Conservation (phyloP, 495 filamentous ascomycete genomes). For the Lasiosphaeriaceae sp. region DNA sequence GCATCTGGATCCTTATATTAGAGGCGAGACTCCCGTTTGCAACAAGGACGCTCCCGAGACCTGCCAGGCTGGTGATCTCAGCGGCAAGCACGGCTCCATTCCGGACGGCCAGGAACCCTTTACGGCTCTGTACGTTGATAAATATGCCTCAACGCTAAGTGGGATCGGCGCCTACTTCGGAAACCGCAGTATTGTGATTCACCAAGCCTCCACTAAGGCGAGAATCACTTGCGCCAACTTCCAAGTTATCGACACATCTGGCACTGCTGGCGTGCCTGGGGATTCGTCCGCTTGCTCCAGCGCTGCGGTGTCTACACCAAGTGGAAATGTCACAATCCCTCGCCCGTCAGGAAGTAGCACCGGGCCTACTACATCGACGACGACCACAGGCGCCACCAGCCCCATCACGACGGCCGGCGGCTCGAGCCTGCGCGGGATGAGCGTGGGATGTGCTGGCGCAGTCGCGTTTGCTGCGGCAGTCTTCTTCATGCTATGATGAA, state of each 20-base stretch:
- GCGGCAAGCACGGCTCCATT: conserved; percentile 76
- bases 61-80: conserved; percentile 81
- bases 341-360: background rate
- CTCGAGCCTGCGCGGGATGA: conserved; percentile 4
- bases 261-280: background rate
- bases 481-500: conserved; percentile 26
- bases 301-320: background rate
- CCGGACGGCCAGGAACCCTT: conserved; percentile 34
- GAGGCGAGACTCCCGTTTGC: conserved; percentile 63
- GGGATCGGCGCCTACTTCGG: conserved; percentile 67
- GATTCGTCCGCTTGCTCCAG: conserved; percentile 6
- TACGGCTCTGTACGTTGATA: conserved; percentile 56
- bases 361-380: conserved; percentile 1
- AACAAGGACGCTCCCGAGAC: conserved; percentile 56
- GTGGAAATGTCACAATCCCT: background rate
- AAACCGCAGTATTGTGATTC: conserved; percentile 74
- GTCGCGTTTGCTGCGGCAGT: conserved; percentile 22
- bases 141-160: conserved; percentile 58
- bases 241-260: conserved; percentile 17
- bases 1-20: conserved; percentile 54
- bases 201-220: conserved; percentile 61
- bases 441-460: conserved; percentile 10
- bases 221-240: conserved; percentile 74
- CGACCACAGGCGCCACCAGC: background rate
- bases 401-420: conserved; percentile 5